Conservation (phyloP, 768 basidiomycete species). For the Porpolomopsis calyptriformis region DNA sequence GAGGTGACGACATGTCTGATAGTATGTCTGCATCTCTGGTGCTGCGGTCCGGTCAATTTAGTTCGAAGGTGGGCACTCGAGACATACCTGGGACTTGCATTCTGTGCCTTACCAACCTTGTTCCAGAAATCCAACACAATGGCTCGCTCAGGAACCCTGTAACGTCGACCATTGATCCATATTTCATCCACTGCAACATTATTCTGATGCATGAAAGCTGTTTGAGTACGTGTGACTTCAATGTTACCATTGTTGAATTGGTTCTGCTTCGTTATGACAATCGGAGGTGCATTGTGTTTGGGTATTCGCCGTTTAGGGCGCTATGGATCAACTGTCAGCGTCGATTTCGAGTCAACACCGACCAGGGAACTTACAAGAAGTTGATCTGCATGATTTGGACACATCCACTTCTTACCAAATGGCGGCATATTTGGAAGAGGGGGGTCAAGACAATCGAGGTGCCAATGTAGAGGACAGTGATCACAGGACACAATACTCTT, state of each 20-base stretch:
- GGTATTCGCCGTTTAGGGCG: conserved; percentile 72
- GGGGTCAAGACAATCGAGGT: conserved; percentile 91
- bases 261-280: conserved; percentile 65
- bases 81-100: neutral
- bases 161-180: conserved; percentile 78
- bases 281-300: conserved; percentile 50
- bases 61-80: neutral
- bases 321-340: conserved; percentile 30
- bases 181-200: conserved; percentile 70
- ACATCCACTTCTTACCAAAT: conserved; percentile 95
- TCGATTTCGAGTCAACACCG: conserved; percentile 7
- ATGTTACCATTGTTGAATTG: conserved; percentile 90
- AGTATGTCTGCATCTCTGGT: conserved; percentile 27
- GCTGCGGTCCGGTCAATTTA: conserved; percentile 1
- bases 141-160: conserved; percentile 85
- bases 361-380: conserved; percentile 50
- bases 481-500: conserved; percentile 86
- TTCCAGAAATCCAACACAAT: conserved; percentile 96
- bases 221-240: conserved; percentile 67
- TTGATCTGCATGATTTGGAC: conserved; percentile 91
- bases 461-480: conserved; percentile 91
- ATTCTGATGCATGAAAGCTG: conserved; percentile 27
- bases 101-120: conserved; percentile 42
- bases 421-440: conserved; percentile 80
- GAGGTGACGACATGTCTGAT: conserved; percentile 57